Base-by-base conservation (phyloP, 176 grass and related monocot genomes). In the Avena insularis region DNA sequence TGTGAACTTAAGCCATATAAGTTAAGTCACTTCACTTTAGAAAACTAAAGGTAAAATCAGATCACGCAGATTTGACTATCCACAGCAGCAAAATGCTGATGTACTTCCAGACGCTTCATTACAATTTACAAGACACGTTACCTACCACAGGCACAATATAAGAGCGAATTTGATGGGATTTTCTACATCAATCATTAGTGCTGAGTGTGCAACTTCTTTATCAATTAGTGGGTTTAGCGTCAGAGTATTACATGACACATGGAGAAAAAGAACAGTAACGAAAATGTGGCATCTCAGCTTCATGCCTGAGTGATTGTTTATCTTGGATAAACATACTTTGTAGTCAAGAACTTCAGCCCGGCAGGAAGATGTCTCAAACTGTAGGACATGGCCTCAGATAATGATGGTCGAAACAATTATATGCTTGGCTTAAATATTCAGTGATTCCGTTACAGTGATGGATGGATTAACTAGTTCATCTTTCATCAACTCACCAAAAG, bases 1-100 rank as follows among this genome's bases (percentile, higher is more conserved):
- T 48, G 62, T 57, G 65, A 78, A 82, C 55, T 55, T n/a, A 79
- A 86, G 12, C 23, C 53, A 82, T 29, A 88, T 38, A 88, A 71
- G 73, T 45, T 12, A 77, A 57, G 70, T 63, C 29, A 35, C 25
- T 82, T 54, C 1, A 12, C 36, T 82, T 36, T 1, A 68, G 23
- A 82, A 82, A 53, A 64, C 6, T 12, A 71, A 71, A 82, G 46
- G 82, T 36, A 71, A 36, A 35, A 68, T 62, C 77, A 77, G 69
- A 31, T 82, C 78, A 71, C 4, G 19, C 29, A 59, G 48, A 85
- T 51, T 31, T 70, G 68, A 77, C 77, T 27, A 70, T 53, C 67
- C 36, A 60, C 62, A 54, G 29, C 25, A 47, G 53, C 51, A 81
- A 84, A 75, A 58, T 16, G 19, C 29, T 25, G 15, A 19, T 43